Evolutionary conservation across 2,329 filamentous ascomycete species (phyloP).

Genomic region (Helotiales sp.): DNA sequence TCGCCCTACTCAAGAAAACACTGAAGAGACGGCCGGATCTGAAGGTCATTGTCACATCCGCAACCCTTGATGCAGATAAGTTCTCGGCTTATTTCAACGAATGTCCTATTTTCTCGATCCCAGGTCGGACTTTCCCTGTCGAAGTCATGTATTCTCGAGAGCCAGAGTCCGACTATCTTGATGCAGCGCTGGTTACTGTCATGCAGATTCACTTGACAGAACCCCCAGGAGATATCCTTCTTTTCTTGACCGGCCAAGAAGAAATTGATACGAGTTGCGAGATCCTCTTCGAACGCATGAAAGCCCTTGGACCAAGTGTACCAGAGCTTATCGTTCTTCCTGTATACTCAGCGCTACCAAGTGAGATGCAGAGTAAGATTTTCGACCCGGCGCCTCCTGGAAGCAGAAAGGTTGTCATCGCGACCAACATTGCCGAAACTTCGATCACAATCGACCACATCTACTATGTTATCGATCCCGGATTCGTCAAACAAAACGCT

Average conservation of each 20-base stretch:
- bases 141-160: constrained; percentile 95
- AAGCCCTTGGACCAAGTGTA: constrained; percentile 84
- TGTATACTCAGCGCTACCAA: constrained; percentile 92
- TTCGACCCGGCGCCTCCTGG: constrained; percentile 91
- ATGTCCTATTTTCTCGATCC: constrained; percentile 95
- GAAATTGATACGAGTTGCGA: constrained; percentile 96
- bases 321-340: constrained; percentile 91
- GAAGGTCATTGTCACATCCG: constrained; percentile 94
- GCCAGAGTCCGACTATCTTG: constrained; percentile 93
- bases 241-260: constrained; percentile 96
- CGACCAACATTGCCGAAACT: constrained; percentile 97
- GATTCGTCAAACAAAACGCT: constrained; percentile 96
- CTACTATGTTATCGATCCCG: constrained; percentile 95
- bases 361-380: constrained; percentile 89
- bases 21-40: constrained; percentile 82
- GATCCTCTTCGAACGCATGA: constrained; percentile 93
- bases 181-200: constrained; percentile 89
- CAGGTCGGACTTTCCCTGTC: constrained; percentile 91
- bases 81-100: constrained; percentile 96
- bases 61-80: constrained; percentile 94
- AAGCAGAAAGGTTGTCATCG: constrained; percentile 90
- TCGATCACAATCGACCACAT: constrained; percentile 98
- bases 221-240: constrained; percentile 87
- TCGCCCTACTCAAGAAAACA: constrained; percentile 92
- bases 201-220: constrained; percentile 98